Conservation (phyloP, 1,139 yeast species). For the Nakaseomyces sp. region DNA sequence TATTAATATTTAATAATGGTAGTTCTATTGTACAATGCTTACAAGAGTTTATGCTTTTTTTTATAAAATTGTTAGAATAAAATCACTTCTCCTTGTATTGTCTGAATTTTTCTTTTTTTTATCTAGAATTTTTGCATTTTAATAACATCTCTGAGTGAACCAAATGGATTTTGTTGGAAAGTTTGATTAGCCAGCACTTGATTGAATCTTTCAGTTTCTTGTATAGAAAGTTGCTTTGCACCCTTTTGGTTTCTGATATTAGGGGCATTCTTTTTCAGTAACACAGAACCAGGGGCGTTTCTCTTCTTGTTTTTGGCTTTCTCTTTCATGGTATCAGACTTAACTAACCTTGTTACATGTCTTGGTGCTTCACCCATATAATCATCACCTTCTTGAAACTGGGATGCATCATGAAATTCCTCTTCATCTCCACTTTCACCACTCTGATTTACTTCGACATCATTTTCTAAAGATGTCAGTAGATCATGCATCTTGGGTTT, state of each 20-base stretch:
- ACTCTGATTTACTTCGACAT: conserved; percentile 22
- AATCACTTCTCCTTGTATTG: no score
- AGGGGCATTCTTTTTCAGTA: conserved; percentile 43
- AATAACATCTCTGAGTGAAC: conserved; percentile 42
- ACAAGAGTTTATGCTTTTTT: no score
- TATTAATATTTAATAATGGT: no score
- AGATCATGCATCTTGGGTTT: conserved; percentile 61
- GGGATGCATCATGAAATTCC: conserved; percentile 12
- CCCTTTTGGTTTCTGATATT: conserved; percentile 54
- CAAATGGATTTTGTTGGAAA: conserved; percentile 51
- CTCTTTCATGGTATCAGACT: conserved; percentile 10
- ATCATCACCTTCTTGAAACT: conserved; percentile 1
- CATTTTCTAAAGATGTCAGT: conserved; percentile 41
- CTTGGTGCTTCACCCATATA: conserved; percentile 9
- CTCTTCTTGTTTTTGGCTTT: conserved; percentile 15
- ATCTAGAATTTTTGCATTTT: conserved; percentile 27
- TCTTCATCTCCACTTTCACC: conserved; percentile 10
- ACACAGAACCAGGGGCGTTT: conserved; percentile 20
- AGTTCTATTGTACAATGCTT: no score
- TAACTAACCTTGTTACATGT: conserved; percentile 17
- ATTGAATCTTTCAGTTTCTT: conserved; percentile 50
- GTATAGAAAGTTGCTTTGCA: conserved; percentile 42
- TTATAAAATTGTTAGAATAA: no score
- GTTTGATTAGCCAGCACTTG: conserved; percentile 43
- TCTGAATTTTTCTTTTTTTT: no score